Evolutionary conservation across 2,329 filamentous ascomycete species (phyloP).

Genomic region (Fusarium xyrophilum): DNA sequence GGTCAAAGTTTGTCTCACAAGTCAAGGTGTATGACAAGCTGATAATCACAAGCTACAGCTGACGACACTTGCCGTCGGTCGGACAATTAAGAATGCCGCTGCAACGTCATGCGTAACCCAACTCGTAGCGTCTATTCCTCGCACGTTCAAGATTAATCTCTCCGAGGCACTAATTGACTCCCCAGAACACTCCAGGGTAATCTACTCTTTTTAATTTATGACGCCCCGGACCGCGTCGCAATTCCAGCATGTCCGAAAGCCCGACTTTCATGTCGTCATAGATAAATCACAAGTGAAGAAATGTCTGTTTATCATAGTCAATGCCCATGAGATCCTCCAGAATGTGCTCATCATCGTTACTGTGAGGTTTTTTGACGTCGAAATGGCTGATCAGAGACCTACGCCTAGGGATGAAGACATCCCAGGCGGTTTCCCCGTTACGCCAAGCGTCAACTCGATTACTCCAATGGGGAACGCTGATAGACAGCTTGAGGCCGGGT

Average conservation of each 20-base stretch:
- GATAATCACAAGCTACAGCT: background rate
- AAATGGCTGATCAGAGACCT: constrained; percentile 33
- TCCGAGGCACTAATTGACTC: background rate
- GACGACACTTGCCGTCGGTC: background rate
- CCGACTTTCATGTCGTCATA: constrained; percentile 32
- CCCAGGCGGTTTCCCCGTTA: constrained; percentile 39
- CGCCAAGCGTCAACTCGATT: constrained; percentile 30
- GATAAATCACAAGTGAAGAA: background rate
- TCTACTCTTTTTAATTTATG: constrained; percentile 5
- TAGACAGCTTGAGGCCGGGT: constrained; percentile 22
- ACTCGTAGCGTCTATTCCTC: background rate
- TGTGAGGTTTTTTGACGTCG: background rate
- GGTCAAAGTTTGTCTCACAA: too few species aligned
- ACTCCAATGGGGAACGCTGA: constrained; percentile 12
- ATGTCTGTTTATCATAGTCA: constrained; percentile 2
- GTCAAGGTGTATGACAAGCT: background rate
- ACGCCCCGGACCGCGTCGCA: constrained; percentile 20
- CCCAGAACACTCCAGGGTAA: background rate
- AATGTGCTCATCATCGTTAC: background rate
- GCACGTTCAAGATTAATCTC: background rate
- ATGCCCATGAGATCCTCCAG: background rate
- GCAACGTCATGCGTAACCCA: constrained; percentile 1
- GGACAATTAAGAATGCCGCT: constrained; percentile 9
- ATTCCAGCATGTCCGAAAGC: constrained; percentile 25
- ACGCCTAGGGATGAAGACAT: constrained; percentile 39